Base-by-base conservation (phyloP, 73 alveolate species). In the Paramecium octaurelia region DNA sequence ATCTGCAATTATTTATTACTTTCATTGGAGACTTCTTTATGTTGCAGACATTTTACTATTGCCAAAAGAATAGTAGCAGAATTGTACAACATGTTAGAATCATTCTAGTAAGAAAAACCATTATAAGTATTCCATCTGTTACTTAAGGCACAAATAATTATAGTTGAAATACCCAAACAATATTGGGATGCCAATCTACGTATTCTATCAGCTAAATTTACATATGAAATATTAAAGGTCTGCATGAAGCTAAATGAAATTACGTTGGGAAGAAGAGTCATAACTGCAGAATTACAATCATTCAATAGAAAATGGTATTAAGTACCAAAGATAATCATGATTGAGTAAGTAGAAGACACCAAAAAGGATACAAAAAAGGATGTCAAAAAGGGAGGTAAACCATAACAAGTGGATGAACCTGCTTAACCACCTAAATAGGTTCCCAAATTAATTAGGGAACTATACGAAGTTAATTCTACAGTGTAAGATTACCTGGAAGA, bases 171-270 rank as follows among this genome's bases (percentile, higher is more conserved):
- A 5, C 93, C 93, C 1, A 87, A 68, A 48, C n/a, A 87, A 68
- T 87, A 87, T 43, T 87, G 93, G 93, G 93, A 87, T 68, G 86
- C 80, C 7, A 87, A 87, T 68, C 43, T 87, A 0, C 69, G 93
- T 58, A 87, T 87, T n/a, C 18, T 87, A 21, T 87, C 93, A 29
- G 84, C 93, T 40, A 87, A 87, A 64, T 58, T 64, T 23, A 87
- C 93, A n/a, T 87, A 87, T 64, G 93, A 87, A 64, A 87, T 87
- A n/a, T 64, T 73, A 23, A 87, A 87, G 58, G 36, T 60, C 6
- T 60, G 80, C 18, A 60, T 87, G 54, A 95, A 95, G 54, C 91
- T 96, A 92, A 96, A 95, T 86, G 94, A 86, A 29, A 88, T 92
- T 76, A 86, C 96, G 35, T 93, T 88, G 64, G 96, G 95, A 57